Evolutionary conservation across 805 yeast species (phyloP), one percentile per base, ranked within the genome.

Genomic region (Ogataea trehalophila): DNA sequence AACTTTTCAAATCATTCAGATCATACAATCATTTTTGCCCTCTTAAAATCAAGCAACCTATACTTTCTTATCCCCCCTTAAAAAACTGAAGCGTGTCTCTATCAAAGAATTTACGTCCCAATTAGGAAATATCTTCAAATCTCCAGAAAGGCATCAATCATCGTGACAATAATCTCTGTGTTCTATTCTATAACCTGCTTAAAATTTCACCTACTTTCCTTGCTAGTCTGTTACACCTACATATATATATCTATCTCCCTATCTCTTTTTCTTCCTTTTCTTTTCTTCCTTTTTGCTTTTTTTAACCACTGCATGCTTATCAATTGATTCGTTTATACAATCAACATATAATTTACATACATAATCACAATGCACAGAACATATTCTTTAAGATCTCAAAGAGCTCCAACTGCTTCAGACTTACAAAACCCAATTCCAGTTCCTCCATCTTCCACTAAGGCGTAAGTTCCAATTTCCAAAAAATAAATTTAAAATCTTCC

Each of bases 321-420:
- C 14, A 15, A 39, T 23, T 39, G 33, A 39, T 35, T n/a, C 33
- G 9, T 37, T 14, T 43, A n/a, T 31, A 26, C n/a, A 8, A 33
- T 38, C 23, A 16, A 4, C 18, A 15, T 29, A 20, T 18, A 18
- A 8, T n/a, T 14, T 31, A 22, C n/a, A 26, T 34, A 11, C 26
- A 33, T 33, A n/a, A 17, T 17, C 34, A 70, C 43, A 56, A 94
- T 94, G 99, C 97, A 92, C 79, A 87, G 97, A 84, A 92, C 99
- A 43, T 94, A 94, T 74, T 92, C 99, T 34, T 78, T 92, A 72
- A 90, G 99, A 81, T 83, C 90, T 61, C 70, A 85, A 47, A 87
- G 96, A 72, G 98, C 97, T 37, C 99, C 99, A 53, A 91, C 99
- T 48, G 98, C 98, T 51, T 81, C 96, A 57, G 97, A 92, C 73